Base-by-base conservation (phyloP, 2,329 filamentous ascomycete species). In the Phaeomoniella chlamydospora region DNA sequence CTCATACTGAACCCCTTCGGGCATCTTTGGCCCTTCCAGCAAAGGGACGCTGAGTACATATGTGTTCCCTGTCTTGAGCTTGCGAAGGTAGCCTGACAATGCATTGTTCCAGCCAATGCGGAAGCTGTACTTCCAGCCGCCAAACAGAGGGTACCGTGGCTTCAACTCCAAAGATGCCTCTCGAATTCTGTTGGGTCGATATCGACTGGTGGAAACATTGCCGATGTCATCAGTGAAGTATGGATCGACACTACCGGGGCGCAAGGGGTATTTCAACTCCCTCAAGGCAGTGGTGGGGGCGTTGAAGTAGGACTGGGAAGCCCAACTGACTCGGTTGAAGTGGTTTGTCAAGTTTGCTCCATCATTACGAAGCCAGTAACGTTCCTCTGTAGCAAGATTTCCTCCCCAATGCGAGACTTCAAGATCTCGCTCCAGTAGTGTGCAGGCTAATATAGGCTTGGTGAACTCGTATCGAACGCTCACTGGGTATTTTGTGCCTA, bases 401-500 rank as follows among this genome's bases (percentile, higher is more conserved):
- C 90, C 90, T 46, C 90, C 90, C 90, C 90, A 98, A 60, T 96
- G 90, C 54, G 84, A 93, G 49, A 98, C 80, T 58, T 98, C 90
- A 43, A 98, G 65, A 51, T 96, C 87, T 41, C 90, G 79, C 61
- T 96, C 84, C 40, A 98, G 67, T 12, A 74, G 66, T 19, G 76
- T 75, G 35, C 85, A 74, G 52, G 90, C 83, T 31, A 77, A 80
- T 39, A 98, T 67, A 10, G 90, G 88, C 61, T 88, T 92, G 44
- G 83, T 94, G 63, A 90, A 94, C 58, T 98, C 87, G 60, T 93
- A 96, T 42, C 90, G 82, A 36, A 94, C 78, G 45, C 70, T 74
- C 40, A 85, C 76, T 13, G 78, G 76, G 50, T 83, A 72, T 33
- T 66, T 54, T 6, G 80, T 80, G 36, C 83, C 84, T 4, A 86